phyloP scores from a whole-genome alignment of 805 yeast genomes.

The Candida maesae region DNA sequence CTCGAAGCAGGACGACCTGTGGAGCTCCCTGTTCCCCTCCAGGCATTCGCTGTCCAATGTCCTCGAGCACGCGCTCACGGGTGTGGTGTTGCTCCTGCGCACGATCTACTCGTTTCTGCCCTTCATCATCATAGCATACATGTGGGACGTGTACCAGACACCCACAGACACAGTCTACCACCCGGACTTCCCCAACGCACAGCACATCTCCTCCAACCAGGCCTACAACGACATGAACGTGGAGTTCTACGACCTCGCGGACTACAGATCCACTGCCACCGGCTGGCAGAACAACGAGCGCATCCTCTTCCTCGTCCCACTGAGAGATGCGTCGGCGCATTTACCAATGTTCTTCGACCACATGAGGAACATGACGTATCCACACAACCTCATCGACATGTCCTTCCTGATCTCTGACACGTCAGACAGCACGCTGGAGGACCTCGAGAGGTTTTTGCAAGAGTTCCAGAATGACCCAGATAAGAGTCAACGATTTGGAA shows the following conservation, averaged over 20 bases:
- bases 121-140: conserved; percentile 12
- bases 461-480: conserved; percentile 66
- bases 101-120: conserved; percentile 13
- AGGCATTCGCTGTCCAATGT: conserved; percentile 2
- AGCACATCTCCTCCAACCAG: conserved; percentile 24
- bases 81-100: conserved; percentile 1
- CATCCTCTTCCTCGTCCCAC: conserved; percentile 80
- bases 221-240: conserved; percentile 38
- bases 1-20: not conserved
- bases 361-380: conserved; percentile 75
- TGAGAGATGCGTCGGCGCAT: conserved; percentile 89
- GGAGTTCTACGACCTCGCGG: conserved; percentile 67
- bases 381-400: conserved; percentile 78
- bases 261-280: conserved; percentile 58
- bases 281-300: conserved; percentile 84
- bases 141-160: conserved; percentile 13
- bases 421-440: conserved; percentile 79
- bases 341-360: conserved; percentile 86
- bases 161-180: conserved; percentile 20
- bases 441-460: conserved; percentile 51
- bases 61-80: not conserved
- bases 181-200: conserved; percentile 35
- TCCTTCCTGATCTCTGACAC: conserved; percentile 90
- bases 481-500: conserved; percentile 64
- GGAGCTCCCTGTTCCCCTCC: not conserved